phyloP scores from a whole-genome alignment of 352 stramenopile species.

The Hyaloperonospora brassicae region DNA sequence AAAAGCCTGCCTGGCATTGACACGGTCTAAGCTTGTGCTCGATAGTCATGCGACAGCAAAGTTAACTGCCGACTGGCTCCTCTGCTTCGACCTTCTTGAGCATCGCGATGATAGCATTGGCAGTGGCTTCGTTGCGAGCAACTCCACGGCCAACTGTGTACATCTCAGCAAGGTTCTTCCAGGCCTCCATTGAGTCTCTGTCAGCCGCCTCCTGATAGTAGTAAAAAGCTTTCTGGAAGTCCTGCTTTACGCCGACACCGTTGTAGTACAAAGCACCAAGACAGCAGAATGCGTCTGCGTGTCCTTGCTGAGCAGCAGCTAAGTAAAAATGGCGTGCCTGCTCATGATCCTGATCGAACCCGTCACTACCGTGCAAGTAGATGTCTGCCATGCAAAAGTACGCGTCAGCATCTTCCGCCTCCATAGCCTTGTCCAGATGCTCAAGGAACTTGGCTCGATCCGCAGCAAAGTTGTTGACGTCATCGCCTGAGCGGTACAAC shows the following conservation, averaged over 20 bases:
- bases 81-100: slow-evolving; percentile 45
- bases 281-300: slow-evolving; percentile 68
- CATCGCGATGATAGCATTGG: slow-evolving; percentile 83
- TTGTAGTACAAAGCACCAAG: slow-evolving; percentile 79
- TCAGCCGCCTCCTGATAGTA: slow-evolving; percentile 85
- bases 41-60: too few species aligned
- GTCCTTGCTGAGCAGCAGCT: slow-evolving; percentile 52
- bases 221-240: slow-evolving; percentile 75
- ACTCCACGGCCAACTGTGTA: slow-evolving; percentile 70
- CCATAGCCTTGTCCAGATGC: slow-evolving; percentile 57
- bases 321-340: slow-evolving; percentile 66
- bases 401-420: slow-evolving; percentile 56
- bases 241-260: slow-evolving; percentile 49
- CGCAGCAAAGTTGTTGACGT: slow-evolving; percentile 32
- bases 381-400: slow-evolving; percentile 84
- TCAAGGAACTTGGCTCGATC: slow-evolving; percentile 53
- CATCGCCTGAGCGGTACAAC: slow-evolving; percentile 80
- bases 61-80: not conserved
- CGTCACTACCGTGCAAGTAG: slow-evolving; percentile 77
- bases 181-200: slow-evolving; percentile 74
- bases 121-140: slow-evolving; percentile 67
- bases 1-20: too few species aligned
- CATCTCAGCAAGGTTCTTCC: slow-evolving; percentile 87
- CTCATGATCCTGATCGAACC: slow-evolving; percentile 62
- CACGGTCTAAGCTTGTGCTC: too few species aligned